These are phyloP conservation scores for Penicillium samsonianum DNA, from an alignment of 495 filamentous ascomycete species.

Conservation along the genomic window DNA sequence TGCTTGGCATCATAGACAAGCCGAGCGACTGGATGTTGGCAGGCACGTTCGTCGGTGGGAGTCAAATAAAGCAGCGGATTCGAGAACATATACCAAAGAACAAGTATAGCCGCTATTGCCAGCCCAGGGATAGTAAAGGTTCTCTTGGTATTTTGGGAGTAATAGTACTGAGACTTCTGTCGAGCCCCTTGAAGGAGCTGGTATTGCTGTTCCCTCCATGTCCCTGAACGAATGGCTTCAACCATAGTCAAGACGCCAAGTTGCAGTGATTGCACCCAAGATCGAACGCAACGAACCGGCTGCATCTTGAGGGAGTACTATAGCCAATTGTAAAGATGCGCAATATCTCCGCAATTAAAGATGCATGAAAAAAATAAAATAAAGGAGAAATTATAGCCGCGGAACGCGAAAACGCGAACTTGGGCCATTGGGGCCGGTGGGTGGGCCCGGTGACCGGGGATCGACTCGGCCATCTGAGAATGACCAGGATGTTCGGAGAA, in stretches of 20 bases:
- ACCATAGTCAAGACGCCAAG: not conserved
- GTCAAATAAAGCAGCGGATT: no score
- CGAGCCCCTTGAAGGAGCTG: not conserved
- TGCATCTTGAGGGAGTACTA: no score
- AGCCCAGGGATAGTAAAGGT: not conserved
- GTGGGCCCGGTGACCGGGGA: no score
- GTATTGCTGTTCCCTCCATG: not conserved
- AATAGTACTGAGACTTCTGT: not conserved
- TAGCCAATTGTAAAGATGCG: no score
- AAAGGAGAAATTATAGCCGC: no score
- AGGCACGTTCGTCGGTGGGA: constrained; percentile 5
- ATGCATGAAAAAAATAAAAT: no score
- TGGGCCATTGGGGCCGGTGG: no score
- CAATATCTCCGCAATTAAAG: no score
- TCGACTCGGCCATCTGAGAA: no score
- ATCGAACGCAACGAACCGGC: no score
- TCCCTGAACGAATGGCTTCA: not conserved
- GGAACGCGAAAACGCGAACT: no score
- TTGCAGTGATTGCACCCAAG: not conserved
- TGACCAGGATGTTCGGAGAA: no score
- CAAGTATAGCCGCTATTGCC: not conserved
- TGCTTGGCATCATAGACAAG: constrained; percentile 9
- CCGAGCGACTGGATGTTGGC: constrained; percentile 14
- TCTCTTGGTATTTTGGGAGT: not conserved
- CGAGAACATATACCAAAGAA: not conserved